These are phyloP conservation scores for Periconia macrospinosa DNA, from an alignment of 2,329 filamentous ascomycete species.

Conservation along the genomic window DNA sequence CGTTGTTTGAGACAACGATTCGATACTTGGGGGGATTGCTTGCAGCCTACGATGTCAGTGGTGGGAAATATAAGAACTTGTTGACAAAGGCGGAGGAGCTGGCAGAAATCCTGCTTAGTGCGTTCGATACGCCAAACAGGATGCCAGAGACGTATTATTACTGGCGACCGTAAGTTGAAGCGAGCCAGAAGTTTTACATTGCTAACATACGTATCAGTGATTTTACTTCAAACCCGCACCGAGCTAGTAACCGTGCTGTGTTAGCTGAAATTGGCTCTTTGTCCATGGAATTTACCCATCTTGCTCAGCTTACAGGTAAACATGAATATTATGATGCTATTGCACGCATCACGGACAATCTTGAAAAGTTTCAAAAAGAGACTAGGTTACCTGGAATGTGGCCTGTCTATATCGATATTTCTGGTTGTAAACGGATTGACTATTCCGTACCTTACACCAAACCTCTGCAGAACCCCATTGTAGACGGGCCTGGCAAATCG, in stretches of 20 bases:
- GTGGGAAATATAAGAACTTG: slow-evolving; percentile 53
- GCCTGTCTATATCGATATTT: slow-evolving; percentile 50
- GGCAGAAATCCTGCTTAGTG: slow-evolving; percentile 65
- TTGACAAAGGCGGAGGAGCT: slow-evolving; percentile 65
- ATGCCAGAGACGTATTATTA: slow-evolving; percentile 65
- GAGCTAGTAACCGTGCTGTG: slow-evolving; percentile 45
- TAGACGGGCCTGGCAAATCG: neutral
- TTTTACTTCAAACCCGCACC: slow-evolving; percentile 42
- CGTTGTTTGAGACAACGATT: slow-evolving; percentile 72
- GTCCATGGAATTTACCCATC: slow-evolving; percentile 52
- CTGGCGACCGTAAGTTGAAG: slow-evolving; percentile 50
- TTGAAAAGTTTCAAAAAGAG: slow-evolving; percentile 49
- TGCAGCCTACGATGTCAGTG: slow-evolving; percentile 69
- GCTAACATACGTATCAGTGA: slow-evolving; percentile 15
- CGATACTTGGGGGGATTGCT: slow-evolving; percentile 71
- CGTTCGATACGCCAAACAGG: slow-evolving; percentile 69
- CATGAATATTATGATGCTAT: slow-evolving; percentile 53
- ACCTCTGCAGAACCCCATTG: slow-evolving; percentile 26
- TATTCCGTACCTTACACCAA: slow-evolving; percentile 23
- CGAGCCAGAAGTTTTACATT: neutral
- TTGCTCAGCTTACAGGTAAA: slow-evolving; percentile 51
- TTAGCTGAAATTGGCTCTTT: slow-evolving; percentile 53
- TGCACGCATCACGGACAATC: slow-evolving; percentile 47
- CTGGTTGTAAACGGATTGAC: slow-evolving; percentile 36
- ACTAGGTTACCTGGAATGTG: slow-evolving; percentile 53